These are phyloP conservation scores for Suillus alpinus DNA, from an alignment of 768 basidiomycete genomes.

Conservation along the genomic window DNA sequence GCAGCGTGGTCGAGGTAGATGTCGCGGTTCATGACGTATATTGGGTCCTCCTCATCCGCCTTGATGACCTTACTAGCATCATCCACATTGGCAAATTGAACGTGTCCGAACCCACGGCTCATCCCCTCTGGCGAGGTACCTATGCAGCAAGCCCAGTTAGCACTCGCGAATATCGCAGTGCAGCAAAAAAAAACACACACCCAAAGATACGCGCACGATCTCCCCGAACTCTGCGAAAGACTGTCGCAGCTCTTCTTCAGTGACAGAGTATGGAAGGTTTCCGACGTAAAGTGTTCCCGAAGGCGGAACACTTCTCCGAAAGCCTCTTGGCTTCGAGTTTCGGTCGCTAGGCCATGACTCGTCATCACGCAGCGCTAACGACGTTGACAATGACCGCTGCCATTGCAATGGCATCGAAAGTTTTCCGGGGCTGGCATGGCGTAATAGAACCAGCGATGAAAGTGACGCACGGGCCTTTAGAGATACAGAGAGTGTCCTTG, in stretches of 20 bases:
- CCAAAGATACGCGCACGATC: slow-evolving; percentile 35
- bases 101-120: slow-evolving; percentile 43
- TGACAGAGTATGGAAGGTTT: slow-evolving; percentile 51
- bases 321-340: slow-evolving; percentile 1
- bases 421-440: slow-evolving; percentile 1
- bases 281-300: slow-evolving; percentile 43
- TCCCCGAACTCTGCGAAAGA: slow-evolving; percentile 44
- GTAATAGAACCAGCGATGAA: slow-evolving; percentile 16
- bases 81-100: slow-evolving; percentile 38
- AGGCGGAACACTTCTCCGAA: slow-evolving; percentile 18
- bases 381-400: slow-evolving; percentile 19
- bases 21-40: slow-evolving; percentile 48
- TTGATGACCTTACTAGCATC: slow-evolving; percentile 38
- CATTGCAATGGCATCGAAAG: neutral
- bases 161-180: neutral
- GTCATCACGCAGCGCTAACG: slow-evolving; percentile 8
- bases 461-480: slow-evolving; percentile 9
- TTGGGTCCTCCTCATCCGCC: slow-evolving; percentile 39
- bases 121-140: slow-evolving; percentile 33
- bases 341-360: neutral
- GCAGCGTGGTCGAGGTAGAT: slow-evolving; percentile 40
- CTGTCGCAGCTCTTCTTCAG: slow-evolving; percentile 38
- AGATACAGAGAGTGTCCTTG: slow-evolving; percentile 11
- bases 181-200: slow-evolving; percentile 30
- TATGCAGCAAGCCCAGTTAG: slow-evolving; percentile 2